phyloP scores from a whole-genome alignment of 1,284 basidiomycete genomes.

The Volvariella surrecta region DNA sequence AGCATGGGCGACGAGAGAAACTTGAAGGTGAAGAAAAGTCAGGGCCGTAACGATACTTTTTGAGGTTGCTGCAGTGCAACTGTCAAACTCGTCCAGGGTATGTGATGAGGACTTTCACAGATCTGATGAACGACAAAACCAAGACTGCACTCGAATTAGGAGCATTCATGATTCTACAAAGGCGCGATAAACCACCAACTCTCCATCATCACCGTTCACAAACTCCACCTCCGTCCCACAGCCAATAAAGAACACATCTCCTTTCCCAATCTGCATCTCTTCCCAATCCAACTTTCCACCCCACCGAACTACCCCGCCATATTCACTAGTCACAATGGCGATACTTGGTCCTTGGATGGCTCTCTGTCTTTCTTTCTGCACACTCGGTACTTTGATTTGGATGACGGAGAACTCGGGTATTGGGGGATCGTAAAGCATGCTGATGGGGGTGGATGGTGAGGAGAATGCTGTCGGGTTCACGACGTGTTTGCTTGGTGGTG shows the following conservation, averaged over 20 bases:
- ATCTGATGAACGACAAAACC: no score
- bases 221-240: conserved; percentile 56
- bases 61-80: no score
- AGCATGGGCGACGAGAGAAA: no score
- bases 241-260: conserved; percentile 83
- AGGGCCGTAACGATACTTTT: no score
- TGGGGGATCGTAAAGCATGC: conserved; percentile 85
- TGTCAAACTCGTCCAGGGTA: no score
- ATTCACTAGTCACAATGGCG: conserved; percentile 68
- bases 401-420: conserved; percentile 92
- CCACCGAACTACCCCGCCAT: conserved; percentile 43
- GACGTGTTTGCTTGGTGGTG: conserved; percentile 60
- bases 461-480: conserved; percentile 37
- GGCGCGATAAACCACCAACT: conserved; percentile 65
- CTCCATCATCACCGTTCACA: conserved; percentile 13
- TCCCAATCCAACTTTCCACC: conserved; percentile 20
- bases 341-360: conserved; percentile 81
- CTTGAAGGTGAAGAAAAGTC: no score
- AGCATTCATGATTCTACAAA: conserved; percentile 43
- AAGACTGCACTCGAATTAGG: no score
- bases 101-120: no score
- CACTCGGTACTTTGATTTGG: conserved; percentile 42
- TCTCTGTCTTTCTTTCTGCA: conserved; percentile 45
- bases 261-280: conserved; percentile 44
- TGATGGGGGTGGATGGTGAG: conserved; percentile 5